These are phyloP conservation scores for Pseudoneurospora amorphoporcata DNA, from an alignment of 495 filamentous ascomycete species.

Conservation along the genomic window DNA sequence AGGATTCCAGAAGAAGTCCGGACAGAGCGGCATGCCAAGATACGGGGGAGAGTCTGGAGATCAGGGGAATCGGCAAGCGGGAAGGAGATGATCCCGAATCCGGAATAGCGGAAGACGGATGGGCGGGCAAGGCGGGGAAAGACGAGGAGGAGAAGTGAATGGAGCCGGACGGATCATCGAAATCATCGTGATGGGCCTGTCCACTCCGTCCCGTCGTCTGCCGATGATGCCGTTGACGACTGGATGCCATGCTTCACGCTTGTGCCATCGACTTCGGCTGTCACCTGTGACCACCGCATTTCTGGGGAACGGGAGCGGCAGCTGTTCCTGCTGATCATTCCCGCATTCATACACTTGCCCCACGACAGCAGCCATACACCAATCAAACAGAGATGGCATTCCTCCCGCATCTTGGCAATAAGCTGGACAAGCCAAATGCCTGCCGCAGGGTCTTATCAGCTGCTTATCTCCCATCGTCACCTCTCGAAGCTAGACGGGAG, in stretches of 20 bases:
- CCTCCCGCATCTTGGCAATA: background rate
- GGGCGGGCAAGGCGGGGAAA: background rate
- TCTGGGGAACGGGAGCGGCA: background rate
- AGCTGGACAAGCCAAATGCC: background rate
- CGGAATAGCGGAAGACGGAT: background rate
- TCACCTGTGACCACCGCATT: background rate
- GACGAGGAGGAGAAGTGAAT: background rate
- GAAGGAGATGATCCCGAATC: background rate
- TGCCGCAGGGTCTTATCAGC: background rate
- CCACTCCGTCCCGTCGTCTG: background rate
- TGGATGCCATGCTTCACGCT: background rate
- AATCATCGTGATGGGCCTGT: background rate
- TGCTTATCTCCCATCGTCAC: background rate
- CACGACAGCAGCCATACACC: background rate
- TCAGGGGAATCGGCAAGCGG: background rate
- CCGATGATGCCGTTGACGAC: background rate
- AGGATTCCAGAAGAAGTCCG: conserved; percentile 1
- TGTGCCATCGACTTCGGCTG: background rate
- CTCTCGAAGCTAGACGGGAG: background rate
- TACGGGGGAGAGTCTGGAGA: background rate
- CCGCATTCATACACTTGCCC: background rate
- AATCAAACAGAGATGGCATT: background rate
- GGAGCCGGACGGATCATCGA: background rate
- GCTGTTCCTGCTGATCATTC: background rate
- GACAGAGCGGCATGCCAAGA: background rate